Base-by-base conservation (phyloP, 106 monocot species). In the Hemerocallis citrina region DNA sequence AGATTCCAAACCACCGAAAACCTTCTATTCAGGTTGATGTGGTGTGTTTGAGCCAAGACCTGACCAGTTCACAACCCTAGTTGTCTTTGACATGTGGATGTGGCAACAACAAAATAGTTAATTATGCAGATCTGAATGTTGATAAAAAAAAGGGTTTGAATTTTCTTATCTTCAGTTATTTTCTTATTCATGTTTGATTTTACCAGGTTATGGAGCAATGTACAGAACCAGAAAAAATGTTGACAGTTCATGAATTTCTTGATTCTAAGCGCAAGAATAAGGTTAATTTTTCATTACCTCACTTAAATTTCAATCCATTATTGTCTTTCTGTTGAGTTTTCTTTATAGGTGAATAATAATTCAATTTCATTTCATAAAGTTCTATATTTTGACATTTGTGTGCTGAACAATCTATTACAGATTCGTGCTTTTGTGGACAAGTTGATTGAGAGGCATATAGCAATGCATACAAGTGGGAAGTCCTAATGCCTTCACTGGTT, bases 381-480 rank as follows among this genome's bases (percentile, higher is more conserved):
- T 57, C 17, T 35, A 35, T 57, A 56, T 56, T 17, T 32, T 56
- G 30, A 30, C 13, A 1, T 56, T 4, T n/a, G 25, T 25, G 41
- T 4, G 2, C 3, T 38, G 4, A 31, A 27, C 52, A 17, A 17
- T 30, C 25, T 62, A 23, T 73, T 87, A 68, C 82, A 93, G 93
- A 93, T 93, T 59, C 73, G 85, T 46, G 33, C 85, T 36, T 93
- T 89, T 70, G 93, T 93, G 74, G 89, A 93, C 67, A 89, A 75
- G 71, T 70, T 93, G 79, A 85, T 93, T 56, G 89, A 89, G 63
- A 85, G 75, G 62, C 85, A 93, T 30, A 69, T 85, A 52, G 64
- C 80, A 67, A 69, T 62, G 34, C 75, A 51, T 70, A 58, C 47
- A 55, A 71, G 44, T 59, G n/a, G 48, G 32, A 78, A 75, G 16